Percentiles rank a stretch among this genome's conserved stretches.
phyloP scores from a whole-genome alignment of 2,329 filamentous ascomycete genomes.

The Alternaria consortialis region DNA sequence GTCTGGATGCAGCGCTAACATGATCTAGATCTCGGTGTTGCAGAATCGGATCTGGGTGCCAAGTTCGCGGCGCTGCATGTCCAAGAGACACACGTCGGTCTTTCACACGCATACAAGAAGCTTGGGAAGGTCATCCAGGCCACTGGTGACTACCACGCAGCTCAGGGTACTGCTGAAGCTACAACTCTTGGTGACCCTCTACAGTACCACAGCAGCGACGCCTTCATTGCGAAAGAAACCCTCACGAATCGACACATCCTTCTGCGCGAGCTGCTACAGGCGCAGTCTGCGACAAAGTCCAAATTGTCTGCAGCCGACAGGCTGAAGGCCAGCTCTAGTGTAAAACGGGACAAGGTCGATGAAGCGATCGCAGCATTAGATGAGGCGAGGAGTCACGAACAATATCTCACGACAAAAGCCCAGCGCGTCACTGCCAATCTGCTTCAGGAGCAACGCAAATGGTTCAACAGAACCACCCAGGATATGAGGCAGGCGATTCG shows the following conservation, averaged over 20 bases:
- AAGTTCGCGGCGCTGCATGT: conserved; percentile 87
- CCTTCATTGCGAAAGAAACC: conserved; percentile 97
- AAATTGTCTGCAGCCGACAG: conserved; percentile 88
- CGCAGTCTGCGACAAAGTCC: conserved; percentile 83
- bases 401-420: conserved; percentile 84
- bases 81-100: conserved; percentile 88
- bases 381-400: conserved; percentile 83
- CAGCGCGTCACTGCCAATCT: conserved; percentile 89
- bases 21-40: conserved; percentile 79
- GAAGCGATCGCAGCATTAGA: conserved; percentile 93
- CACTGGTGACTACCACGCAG: conserved; percentile 93
- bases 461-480: conserved; percentile 86
- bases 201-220: conserved; percentile 92
- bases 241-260: conserved; percentile 97
- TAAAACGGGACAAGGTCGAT: conserved; percentile 94
- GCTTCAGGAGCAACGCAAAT: conserved; percentile 85
- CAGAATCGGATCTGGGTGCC: conserved; percentile 92
- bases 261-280: conserved; percentile 89
- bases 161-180: conserved; percentile 94
- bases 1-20: conserved; percentile 35
- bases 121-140: conserved; percentile 93
- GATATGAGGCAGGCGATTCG: conserved; percentile 85
- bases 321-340: conserved; percentile 84
- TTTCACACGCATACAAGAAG: conserved; percentile 91
- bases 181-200: conserved; percentile 93